phyloP scores from a whole-genome alignment of 2,329 filamentous ascomycete genomes.

The Tolypocladium paradoxum region DNA sequence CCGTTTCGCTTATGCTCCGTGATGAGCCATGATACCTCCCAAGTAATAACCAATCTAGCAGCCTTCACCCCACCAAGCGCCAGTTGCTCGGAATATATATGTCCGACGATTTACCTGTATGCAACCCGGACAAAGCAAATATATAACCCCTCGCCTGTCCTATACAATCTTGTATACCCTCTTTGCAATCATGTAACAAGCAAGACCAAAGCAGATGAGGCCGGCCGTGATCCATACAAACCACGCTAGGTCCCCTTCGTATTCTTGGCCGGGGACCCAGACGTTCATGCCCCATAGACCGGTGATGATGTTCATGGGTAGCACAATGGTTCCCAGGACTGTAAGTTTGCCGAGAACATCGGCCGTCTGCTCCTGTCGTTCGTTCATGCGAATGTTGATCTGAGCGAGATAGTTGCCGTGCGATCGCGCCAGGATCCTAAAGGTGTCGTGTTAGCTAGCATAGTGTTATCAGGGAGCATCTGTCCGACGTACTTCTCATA shows the following conservation, averaged over 20 bases:
- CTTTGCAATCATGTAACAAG: conserved; percentile 75
- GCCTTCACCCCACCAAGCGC: not conserved
- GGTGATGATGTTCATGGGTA: conserved; percentile 98
- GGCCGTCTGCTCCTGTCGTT: conserved; percentile 88
- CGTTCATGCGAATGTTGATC: conserved; percentile 98
- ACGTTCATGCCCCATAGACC: conserved; percentile 99
- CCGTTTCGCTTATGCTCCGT: not conserved
- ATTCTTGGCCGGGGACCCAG: conserved; percentile 83
- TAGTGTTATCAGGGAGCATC: not conserved
- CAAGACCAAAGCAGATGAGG: conserved; percentile 65
- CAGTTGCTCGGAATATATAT: not conserved
- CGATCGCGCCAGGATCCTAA: conserved; percentile 69
- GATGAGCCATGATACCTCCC: not conserved
- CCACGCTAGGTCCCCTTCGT: conserved; percentile 64
- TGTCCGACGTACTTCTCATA: conserved; percentile 71
- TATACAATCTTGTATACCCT: conserved; percentile 71
- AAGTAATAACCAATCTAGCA: not conserved
- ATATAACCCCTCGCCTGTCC: not conserved
- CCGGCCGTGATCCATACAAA: conserved; percentile 67
- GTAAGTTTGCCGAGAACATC: conserved; percentile 92
- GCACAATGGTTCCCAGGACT: conserved; percentile 88
- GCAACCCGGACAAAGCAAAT: not conserved
- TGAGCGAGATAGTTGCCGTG: conserved; percentile 98
- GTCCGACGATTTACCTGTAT: not conserved
- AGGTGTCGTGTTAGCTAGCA: conserved; percentile 4